phyloP scores from a whole-genome alignment of 1,284 basidiomycete genomes.

The Austroboletus novae-zelandiae region DNA sequence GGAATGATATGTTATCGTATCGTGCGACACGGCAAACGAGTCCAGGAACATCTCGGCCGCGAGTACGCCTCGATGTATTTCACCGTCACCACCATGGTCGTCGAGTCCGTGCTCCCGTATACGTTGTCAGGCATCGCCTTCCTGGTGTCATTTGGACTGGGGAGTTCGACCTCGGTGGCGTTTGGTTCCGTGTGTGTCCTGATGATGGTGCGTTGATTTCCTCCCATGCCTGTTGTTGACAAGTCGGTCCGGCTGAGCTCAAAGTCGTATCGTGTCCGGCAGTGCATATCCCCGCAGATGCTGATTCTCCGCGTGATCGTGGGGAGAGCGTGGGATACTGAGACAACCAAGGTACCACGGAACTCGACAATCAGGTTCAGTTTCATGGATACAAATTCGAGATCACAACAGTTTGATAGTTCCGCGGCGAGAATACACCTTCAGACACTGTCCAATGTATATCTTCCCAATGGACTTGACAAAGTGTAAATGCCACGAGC shows the following conservation, averaged over 20 bases:
- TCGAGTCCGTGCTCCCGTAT: conserved; percentile 30
- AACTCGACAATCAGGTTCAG: too few relatives aligned
- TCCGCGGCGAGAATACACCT: not conserved
- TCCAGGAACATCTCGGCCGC: conserved; percentile 10
- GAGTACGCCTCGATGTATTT: conserved; percentile 23
- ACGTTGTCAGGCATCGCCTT: conserved; percentile 28
- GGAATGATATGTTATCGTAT: conserved; percentile 27
- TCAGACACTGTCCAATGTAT: conserved; percentile 2
- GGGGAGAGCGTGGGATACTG: conserved; percentile 2
- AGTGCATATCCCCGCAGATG: conserved; percentile 33
- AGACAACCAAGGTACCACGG: not conserved
- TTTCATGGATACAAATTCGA: too few relatives aligned
- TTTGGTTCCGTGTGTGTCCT: conserved; percentile 18
- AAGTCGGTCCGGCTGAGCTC: not conserved
- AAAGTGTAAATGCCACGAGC: not conserved
- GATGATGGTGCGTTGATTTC: conserved; percentile 19
- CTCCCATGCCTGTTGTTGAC: too few relatives aligned
- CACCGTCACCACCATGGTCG: conserved; percentile 8
- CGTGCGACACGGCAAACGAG: conserved; percentile 8
- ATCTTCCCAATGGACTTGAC: not conserved
- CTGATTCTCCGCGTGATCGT: conserved; percentile 24
- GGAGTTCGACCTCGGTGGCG: conserved; percentile 7
- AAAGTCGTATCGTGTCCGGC: not conserved
- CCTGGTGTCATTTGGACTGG: conserved; percentile 18
- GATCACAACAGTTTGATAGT: not conserved